Evolutionary conservation across 345 rosid genomes (phyloP).

Genomic region (Eucalyptus erythrocorys): DNA sequence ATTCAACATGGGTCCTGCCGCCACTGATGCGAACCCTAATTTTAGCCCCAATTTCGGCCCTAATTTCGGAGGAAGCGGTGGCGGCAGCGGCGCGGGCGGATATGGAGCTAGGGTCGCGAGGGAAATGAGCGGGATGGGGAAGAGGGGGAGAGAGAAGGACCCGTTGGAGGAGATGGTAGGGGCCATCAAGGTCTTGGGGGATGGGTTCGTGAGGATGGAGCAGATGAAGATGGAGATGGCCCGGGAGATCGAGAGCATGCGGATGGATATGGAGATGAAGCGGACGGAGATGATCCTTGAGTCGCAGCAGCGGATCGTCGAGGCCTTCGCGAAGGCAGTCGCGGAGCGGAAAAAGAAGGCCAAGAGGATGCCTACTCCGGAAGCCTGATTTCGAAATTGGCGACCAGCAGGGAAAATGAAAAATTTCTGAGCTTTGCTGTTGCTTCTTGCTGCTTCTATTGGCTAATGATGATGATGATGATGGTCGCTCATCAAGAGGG

Average conservation of each 20-base stretch:
- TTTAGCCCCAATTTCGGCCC: conserved; percentile 3
- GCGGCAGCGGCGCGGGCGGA: not conserved
- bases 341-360: conserved; percentile 37
- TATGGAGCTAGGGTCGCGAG: conserved; percentile 19
- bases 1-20: conserved; percentile 1
- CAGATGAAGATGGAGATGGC: conserved; percentile 90
- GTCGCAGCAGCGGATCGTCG: conserved; percentile 72
- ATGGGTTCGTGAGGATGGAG: conserved; percentile 74
- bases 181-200: conserved; percentile 80
- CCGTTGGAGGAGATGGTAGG: conserved; percentile 62
- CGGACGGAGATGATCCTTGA: conserved; percentile 77
- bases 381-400: not conserved
- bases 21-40: not conserved
- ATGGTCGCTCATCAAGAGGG: not conserved
- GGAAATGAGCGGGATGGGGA: conserved; percentile 8
- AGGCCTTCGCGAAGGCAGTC: conserved; percentile 56
- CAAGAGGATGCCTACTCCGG: conserved; percentile 17
- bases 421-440: not conserved
- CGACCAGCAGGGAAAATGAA: not conserved
- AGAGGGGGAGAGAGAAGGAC: conserved; percentile 27
- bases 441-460: not conserved
- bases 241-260: conserved; percentile 71
- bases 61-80: conserved; percentile 1
- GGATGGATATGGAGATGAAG: conserved; percentile 94
- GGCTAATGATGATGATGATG: not conserved